Evolutionary conservation across 495 filamentous ascomycete genomes (phyloP).

Genomic region (Annulohypoxylon bovei): DNA sequence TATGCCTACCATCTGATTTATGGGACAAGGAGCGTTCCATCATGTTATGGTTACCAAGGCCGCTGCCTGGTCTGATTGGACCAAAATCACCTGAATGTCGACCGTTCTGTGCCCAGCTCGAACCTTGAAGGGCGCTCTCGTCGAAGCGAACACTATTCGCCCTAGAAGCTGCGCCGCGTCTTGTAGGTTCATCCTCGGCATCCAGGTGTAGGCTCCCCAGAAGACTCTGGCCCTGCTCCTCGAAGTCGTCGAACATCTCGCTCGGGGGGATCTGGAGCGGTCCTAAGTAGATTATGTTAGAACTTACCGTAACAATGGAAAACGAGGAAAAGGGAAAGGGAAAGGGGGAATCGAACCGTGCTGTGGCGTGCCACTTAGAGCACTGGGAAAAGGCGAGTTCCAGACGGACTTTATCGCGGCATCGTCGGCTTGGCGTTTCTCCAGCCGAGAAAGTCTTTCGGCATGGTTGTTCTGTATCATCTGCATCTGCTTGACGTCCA

Average conservation of each 20-base stretch:
- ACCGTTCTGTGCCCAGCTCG: slow-evolving; percentile 80
- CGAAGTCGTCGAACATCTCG: slow-evolving; percentile 80
- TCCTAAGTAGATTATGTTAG: slow-evolving; percentile 61
- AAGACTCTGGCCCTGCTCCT: slow-evolving; percentile 77
- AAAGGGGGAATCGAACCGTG: slow-evolving; percentile 68
- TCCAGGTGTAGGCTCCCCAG: slow-evolving; percentile 82
- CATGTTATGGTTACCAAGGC: slow-evolving; percentile 82
- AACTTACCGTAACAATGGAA: slow-evolving; percentile 10
- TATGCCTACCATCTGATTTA: slow-evolving; percentile 96
- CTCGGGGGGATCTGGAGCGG: slow-evolving; percentile 75
- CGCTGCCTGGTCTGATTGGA: slow-evolving; percentile 79
- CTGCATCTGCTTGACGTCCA: slow-evolving; percentile 86
- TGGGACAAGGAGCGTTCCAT: slow-evolving; percentile 91
- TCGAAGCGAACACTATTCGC: slow-evolving; percentile 99
- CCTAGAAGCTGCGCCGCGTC: slow-evolving; percentile 84
- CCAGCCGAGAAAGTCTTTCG: slow-evolving; percentile 80
- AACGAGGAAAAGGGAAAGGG: neutral
- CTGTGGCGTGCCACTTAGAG: slow-evolving; percentile 78
- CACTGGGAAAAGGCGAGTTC: slow-evolving; percentile 86
- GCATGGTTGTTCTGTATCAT: slow-evolving; percentile 79
- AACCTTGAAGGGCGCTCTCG: slow-evolving; percentile 91
- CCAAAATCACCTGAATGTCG: slow-evolving; percentile 83
- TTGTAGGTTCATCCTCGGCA: slow-evolving; percentile 83
- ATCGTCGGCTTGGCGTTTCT: slow-evolving; percentile 84
- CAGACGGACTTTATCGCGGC: slow-evolving; percentile 85